Base-by-base conservation (phyloP, 2,329 filamentous ascomycete genomes). In the Biscogniauxia marginata region DNA sequence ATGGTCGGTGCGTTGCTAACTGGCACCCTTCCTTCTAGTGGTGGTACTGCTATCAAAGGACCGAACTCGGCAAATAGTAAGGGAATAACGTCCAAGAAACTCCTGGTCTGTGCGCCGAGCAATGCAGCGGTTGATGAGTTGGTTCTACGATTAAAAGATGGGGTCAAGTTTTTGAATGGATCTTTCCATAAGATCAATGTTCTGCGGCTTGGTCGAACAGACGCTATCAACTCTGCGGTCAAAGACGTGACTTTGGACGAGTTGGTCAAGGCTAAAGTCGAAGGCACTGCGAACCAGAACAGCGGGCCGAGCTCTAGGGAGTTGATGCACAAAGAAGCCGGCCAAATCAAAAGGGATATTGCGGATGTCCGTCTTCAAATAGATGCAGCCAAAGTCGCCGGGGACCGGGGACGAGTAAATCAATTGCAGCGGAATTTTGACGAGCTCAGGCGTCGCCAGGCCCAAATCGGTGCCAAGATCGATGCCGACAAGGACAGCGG, bases 111-210 rank as follows among this genome's bases (percentile, higher is more conserved):
- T 69, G 95, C 95, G n/a, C 95, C 95, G 13, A 98, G 93, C 80
- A 99, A 99, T 73, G 95, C 95, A 6, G 95, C 95, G 25, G 95
- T 99, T 5, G 95, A 99, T 71, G 95, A 99, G 72, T 73, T 99
- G 60, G 95, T 99, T 18, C 86, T 97, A 72, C 88, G 95, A 76
- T 83, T 99, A 67, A 98, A 96, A 74, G 79, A 85, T 52, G 95
- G 95, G 4, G 83, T 99, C 52, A 93, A 87, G 68, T 93, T 91
- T 0, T 80, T 84, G 56, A 84, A 82, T 46, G 93, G 95, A 1
- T 81, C 85, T 23, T 78, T 79, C 11, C 87, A 90, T 63, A 89
- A 90, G 62, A 83, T 98, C 67, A 92, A 91, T 49, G 90, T 99
- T 19, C 83, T 99, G 54, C 92, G 95, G 67, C 80, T 99, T 22